Conservation (phyloP, 1,284 basidiomycete genomes). For the Apiotrichum gracile region DNA sequence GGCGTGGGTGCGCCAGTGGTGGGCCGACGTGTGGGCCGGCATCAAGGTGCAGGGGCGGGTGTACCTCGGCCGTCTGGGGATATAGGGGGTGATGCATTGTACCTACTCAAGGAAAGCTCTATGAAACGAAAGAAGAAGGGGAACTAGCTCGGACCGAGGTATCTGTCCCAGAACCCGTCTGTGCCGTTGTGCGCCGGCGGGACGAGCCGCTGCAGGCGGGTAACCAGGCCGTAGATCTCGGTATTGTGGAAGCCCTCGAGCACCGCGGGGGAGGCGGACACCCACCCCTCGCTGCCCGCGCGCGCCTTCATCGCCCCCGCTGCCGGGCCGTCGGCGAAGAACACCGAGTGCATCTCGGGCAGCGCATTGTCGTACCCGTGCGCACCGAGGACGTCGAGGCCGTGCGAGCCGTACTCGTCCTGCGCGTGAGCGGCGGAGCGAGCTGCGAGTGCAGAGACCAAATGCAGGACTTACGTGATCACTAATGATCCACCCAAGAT, state of each 20-base stretch:
- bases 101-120: too few species aligned
- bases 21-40: constrained; percentile 39
- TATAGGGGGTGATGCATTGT: not conserved
- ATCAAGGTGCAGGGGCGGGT: constrained; percentile 36
- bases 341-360: constrained; percentile 76
- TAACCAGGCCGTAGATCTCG: constrained; percentile 75
- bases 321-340: constrained; percentile 56
- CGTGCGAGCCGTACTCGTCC: constrained; percentile 7
- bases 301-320: constrained; percentile 3
- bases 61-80: constrained; percentile 12
- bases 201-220: constrained; percentile 64
- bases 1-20: constrained; percentile 41
- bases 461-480: constrained; percentile 39
- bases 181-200: constrained; percentile 53
- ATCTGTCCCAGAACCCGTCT: constrained; percentile 5
- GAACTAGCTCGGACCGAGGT: not conserved
- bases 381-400: constrained; percentile 3
- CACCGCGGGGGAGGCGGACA: not conserved
- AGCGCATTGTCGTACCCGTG: constrained; percentile 58
- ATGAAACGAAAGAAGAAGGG: too few species aligned
- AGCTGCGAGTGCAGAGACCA: not conserved
- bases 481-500: constrained; percentile 67
- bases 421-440: too few species aligned
- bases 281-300: not conserved
- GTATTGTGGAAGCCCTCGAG: constrained; percentile 68